A percentile compares a stretch with the other conserved stretches of the same genome.
These are phyloP conservation scores for Lanmaoa pseudosensibilis DNA, from an alignment of 768 basidiomycete species.

Conservation along the genomic window DNA sequence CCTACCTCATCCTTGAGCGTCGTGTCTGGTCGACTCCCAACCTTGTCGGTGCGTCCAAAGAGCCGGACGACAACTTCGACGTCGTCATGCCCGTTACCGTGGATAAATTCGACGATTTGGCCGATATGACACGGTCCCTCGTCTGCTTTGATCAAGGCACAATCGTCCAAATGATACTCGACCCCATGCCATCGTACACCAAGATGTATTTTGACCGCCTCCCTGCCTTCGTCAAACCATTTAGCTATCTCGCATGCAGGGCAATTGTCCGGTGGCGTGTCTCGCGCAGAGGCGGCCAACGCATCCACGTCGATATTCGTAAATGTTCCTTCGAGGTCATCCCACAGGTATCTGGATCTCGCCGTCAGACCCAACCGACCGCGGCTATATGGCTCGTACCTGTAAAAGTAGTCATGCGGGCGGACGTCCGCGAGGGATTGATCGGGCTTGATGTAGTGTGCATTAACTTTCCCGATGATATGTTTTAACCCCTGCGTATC, in stretches of 20 bases:
- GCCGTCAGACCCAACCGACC: conserved; percentile 1
- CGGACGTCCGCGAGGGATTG: conserved; percentile 27
- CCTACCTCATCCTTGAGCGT: conserved; percentile 58
- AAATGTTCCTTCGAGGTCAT: conserved; percentile 46
- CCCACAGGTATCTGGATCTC: conserved; percentile 48
- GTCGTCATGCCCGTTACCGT: conserved; percentile 10
- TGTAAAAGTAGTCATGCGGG: conserved; percentile 54
- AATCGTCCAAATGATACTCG: conserved; percentile 63
- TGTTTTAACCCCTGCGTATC: conserved; percentile 38
- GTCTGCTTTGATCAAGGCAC: conserved; percentile 48
- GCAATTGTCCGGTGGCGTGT: conserved; percentile 52
- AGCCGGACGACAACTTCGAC: conserved; percentile 37
- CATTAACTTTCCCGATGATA: conserved; percentile 50
- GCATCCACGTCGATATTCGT: conserved; percentile 38
- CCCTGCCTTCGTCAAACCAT: conserved; percentile 34
- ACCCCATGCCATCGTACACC: conserved; percentile 49
- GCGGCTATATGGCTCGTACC: conserved; percentile 37
- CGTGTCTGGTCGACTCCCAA: conserved; percentile 38
- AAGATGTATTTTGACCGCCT: conserved; percentile 31
- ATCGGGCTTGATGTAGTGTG: conserved; percentile 36
- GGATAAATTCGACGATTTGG: conserved; percentile 42
- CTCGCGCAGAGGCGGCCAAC: conserved; percentile 5
- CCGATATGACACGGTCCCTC: conserved; percentile 58
- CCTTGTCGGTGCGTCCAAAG: conserved; percentile 51
- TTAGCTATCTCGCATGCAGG: conserved; percentile 41